phyloP scores from a whole-genome alignment of 768 basidiomycete species.

The Phaffia tasmanica region DNA sequence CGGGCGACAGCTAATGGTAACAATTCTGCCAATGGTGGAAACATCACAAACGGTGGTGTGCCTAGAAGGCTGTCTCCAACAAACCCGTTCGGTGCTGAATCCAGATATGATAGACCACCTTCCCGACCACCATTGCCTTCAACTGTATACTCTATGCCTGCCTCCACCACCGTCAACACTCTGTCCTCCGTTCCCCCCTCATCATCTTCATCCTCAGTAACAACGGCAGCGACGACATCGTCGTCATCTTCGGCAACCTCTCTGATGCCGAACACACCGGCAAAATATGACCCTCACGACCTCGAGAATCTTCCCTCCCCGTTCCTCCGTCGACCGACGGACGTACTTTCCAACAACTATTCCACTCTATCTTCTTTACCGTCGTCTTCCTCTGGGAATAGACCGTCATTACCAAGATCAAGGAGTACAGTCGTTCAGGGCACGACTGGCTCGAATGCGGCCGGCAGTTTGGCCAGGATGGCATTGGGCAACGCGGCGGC shows the following conservation, averaged over 20 bases:
- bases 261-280: constrained; percentile 19
- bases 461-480: constrained; percentile 13
- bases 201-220: constrained; percentile 8
- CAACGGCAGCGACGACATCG: background rate
- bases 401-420: constrained; percentile 18
- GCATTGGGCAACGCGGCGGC: constrained; percentile 20
- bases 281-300: constrained; percentile 18
- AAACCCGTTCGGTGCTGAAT: constrained; percentile 10
- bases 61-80: constrained; percentile 10
- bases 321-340: constrained; percentile 13
- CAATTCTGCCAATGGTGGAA: background rate
- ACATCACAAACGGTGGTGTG: background rate
- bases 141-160: constrained; percentile 10
- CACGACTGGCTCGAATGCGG: background rate
- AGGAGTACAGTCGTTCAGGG: constrained; percentile 1
- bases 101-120: constrained; percentile 5
- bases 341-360: background rate
- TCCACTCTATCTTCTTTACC: too few relatives aligned
- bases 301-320: constrained; percentile 21
- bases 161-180: constrained; percentile 4
- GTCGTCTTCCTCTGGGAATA: background rate
- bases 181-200: background rate
- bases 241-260: background rate
- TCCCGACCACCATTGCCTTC: constrained; percentile 19
- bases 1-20: background rate